Percentiles rank a stretch among this genome's conserved stretches.
phyloP scores from a whole-genome alignment of 1,284 basidiomycete species.

The Inonotus hispidus region DNA sequence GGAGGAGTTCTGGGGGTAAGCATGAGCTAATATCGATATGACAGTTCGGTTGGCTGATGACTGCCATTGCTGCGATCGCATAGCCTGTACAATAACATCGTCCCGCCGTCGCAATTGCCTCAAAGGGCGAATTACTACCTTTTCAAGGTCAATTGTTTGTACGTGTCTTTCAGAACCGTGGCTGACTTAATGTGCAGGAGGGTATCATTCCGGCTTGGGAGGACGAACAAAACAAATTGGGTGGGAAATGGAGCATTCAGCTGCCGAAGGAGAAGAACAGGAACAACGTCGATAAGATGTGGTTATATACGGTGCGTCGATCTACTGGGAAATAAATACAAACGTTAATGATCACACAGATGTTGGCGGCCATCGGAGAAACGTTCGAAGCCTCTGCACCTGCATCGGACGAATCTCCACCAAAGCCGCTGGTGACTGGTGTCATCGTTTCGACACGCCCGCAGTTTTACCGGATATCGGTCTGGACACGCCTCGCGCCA shows the following conservation, averaged over 20 bases:
- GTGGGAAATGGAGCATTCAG: conserved; percentile 99
- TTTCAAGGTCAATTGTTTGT: conserved; percentile 66
- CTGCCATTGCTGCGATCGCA: background rate
- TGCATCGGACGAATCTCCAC: conserved; percentile 43
- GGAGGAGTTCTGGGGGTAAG: conserved; percentile 96
- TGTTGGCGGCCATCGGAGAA: conserved; percentile 96
- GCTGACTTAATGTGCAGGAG: conserved; percentile 45
- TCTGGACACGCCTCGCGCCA: conserved; percentile 91
- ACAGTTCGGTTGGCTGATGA: background rate
- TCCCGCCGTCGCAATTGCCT: conserved; percentile 91
- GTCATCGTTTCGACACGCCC: conserved; percentile 94
- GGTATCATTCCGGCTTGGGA: conserved; percentile 97
- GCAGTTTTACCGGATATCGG: conserved; percentile 93
- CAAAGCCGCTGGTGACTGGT: conserved; percentile 80
- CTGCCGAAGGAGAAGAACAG: conserved; percentile 94
- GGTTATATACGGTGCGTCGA: conserved; percentile 86
- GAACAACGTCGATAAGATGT: conserved; percentile 85
- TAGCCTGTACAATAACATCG: conserved; percentile 96
- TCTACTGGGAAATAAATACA: conserved; percentile 6
- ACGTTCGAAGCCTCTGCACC: conserved; percentile 83
- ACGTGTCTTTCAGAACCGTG: conserved; percentile 5
- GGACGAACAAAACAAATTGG: conserved; percentile 91
- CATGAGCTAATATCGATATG: conserved; percentile 15
- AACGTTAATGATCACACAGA: conserved; percentile 41
- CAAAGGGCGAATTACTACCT: conserved; percentile 98